Percentiles rank a stretch among this genome's conserved stretches.
Evolutionary conservation across 805 yeast genomes (phyloP).

Genomic region (Suhomyces sp.): DNA sequence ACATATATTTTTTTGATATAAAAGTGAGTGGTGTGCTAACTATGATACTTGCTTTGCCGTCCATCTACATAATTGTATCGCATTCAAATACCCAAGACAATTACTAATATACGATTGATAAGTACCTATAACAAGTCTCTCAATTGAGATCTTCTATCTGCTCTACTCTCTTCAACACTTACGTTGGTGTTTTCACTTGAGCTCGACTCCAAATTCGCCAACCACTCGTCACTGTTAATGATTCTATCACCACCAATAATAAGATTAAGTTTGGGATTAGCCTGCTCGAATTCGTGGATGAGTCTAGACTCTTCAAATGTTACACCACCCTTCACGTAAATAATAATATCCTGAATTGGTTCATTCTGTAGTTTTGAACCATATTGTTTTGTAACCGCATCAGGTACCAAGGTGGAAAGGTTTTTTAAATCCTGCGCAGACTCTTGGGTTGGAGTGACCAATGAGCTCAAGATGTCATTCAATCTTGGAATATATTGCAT

Average conservation of each 20-base stretch:
- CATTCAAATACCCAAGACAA: background rate
- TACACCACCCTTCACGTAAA: constrained; percentile 81
- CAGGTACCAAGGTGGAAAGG: constrained; percentile 40
- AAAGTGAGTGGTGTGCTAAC: background rate
- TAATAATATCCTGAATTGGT: constrained; percentile 61
- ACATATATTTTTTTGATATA: background rate
- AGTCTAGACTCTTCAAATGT: constrained; percentile 91
- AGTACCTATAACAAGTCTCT: constrained; percentile 23
- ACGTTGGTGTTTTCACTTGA: background rate
- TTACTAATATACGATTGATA: background rate
- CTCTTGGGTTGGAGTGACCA: constrained; percentile 15
- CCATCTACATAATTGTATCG: background rate
- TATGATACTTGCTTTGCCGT: background rate
- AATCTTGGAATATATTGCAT: constrained; percentile 89
- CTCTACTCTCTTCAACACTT: constrained; percentile 23
- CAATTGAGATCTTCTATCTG: constrained; percentile 41
- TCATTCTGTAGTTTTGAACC: constrained; percentile 21
- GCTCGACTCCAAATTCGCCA: constrained; percentile 22
- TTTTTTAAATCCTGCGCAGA: constrained; percentile 7
- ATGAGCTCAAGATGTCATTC: constrained; percentile 34
- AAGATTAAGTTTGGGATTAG: constrained; percentile 57
- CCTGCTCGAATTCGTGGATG: constrained; percentile 64
- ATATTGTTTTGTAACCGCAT: constrained; percentile 26
- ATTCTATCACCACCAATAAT: constrained; percentile 69
- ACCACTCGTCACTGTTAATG: constrained; percentile 35